Percentiles rank a stretch among this genome's conserved stretches.
Conservation (phyloP, 176 grass and related monocot species). For the Oryza officinalis region DNA sequence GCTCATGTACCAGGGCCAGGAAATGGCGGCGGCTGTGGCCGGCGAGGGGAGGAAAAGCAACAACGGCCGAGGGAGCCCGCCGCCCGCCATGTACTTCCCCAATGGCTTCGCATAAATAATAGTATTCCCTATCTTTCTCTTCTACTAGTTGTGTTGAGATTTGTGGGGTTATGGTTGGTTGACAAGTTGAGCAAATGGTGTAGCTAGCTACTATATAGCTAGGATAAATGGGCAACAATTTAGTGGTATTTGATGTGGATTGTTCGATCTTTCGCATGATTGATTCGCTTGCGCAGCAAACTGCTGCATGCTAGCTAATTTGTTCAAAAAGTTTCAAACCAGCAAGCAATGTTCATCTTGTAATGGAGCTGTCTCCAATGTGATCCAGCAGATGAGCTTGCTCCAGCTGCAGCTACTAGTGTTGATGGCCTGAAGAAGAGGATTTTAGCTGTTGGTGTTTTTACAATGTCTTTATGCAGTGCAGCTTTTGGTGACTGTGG, state of each 20-base stretch:
- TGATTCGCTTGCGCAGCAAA: background rate
- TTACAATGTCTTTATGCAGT: conserved; percentile 22
- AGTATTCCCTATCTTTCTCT: background rate
- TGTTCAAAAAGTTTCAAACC: conserved; percentile 23
- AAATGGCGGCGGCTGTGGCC: conserved; percentile 44
- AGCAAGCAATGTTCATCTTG: conserved; percentile 15
- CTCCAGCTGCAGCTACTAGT: conserved; percentile 6
- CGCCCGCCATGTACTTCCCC: conserved; percentile 66
- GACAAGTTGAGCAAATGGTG: background rate
- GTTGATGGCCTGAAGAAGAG: conserved; percentile 1
- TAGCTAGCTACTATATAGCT: conserved; percentile 25
- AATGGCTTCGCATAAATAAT: conserved; percentile 62
- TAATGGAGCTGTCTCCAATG: conserved; percentile 1
- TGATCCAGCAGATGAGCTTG: background rate
- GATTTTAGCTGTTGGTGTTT: conserved; percentile 29
- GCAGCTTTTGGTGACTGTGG: conserved; percentile 17
- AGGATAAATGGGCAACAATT: conserved; percentile 19
- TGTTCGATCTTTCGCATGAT: conserved; percentile 34
- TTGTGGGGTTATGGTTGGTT: background rate
- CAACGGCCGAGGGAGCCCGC: conserved; percentile 50
- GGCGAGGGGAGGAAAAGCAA: conserved; percentile 51
- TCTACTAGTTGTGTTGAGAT: background rate
- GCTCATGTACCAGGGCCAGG: conserved; percentile 72
- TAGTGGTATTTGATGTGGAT: conserved; percentile 46
- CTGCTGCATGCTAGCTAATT: conserved; percentile 28